Evolutionary conservation across 306 rosid genomes (phyloP).

Genomic region (Pyrus communis): DNA sequence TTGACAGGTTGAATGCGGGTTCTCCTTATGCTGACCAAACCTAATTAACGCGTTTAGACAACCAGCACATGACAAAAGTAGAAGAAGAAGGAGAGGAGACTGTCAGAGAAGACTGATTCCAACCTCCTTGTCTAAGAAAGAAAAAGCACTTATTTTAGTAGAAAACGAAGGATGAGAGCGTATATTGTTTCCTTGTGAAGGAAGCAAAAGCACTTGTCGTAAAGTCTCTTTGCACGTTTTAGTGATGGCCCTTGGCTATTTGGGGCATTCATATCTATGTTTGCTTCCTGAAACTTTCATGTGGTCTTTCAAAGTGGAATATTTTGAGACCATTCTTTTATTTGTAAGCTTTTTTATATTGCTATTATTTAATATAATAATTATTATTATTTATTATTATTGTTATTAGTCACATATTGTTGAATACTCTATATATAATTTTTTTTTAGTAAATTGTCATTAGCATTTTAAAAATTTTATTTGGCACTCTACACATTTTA

Average conservation of each 20-base stretch:
- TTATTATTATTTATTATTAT: background rate
- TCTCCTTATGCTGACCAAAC: constrained; percentile 17
- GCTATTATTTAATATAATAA: no score
- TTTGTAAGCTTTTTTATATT: background rate
- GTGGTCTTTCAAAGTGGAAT: background rate
- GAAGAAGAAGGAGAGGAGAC: background rate
- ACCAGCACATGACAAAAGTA: background rate
- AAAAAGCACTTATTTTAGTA: background rate
- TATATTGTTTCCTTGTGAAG: background rate
- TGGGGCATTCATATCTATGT: background rate
- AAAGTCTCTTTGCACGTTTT: background rate
- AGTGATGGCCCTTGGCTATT: background rate
- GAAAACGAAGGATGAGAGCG: background rate
- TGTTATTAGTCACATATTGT: constrained; percentile 2
- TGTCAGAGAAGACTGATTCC: background rate
- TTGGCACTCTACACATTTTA: no score
- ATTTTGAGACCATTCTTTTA: background rate
- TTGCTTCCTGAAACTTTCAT: background rate
- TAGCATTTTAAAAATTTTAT: no score
- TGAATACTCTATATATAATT: background rate
- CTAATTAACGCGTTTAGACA: constrained; percentile 5
- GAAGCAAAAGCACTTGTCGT: background rate
- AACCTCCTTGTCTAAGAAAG: background rate
- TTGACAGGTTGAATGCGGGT: constrained; percentile 14
- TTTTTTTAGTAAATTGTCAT: no score